Evolutionary conservation across 1,139 yeast species (phyloP).

Genomic region (Entelexis paramagnoliae): DNA sequence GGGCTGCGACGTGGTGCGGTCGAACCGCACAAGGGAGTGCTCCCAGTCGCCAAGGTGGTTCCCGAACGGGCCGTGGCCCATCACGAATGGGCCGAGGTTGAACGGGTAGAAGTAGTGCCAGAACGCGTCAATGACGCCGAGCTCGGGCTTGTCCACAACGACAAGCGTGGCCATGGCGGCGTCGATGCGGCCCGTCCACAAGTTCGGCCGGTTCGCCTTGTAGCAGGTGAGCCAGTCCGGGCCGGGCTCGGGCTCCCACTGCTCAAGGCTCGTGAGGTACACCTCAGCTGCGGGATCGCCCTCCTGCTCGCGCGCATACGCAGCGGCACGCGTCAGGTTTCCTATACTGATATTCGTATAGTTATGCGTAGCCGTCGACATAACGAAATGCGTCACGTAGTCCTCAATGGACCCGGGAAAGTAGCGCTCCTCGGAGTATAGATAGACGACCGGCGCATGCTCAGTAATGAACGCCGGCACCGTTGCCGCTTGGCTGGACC

Average conservation of each 20-base stretch:
- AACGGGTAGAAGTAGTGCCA: conserved; percentile 96
- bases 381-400: conserved; percentile 51
- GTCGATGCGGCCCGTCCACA: conserved; percentile 54
- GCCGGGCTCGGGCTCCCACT: conserved; percentile 59
- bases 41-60: conserved; percentile 99
- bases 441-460: conserved; percentile 67
- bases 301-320: conserved; percentile 6
- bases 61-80: conserved; percentile 97
- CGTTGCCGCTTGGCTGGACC: background rate
- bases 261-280: conserved; percentile 56
- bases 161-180: conserved; percentile 74
- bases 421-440: conserved; percentile 81
- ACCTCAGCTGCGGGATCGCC: conserved; percentile 27
- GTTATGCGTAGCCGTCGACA: conserved; percentile 24
- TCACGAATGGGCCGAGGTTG: conserved; percentile 89
- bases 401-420: conserved; percentile 72
- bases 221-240: conserved; percentile 68
- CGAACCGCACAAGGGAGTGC: conserved; percentile 77
- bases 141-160: conserved; percentile 79
- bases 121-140: conserved; percentile 67
- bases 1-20: conserved; percentile 54
- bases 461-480: conserved; percentile 69
- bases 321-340: conserved; percentile 6
- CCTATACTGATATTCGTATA: conserved; percentile 6
- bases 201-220: conserved; percentile 42